phyloP scores from a whole-genome alignment of 192 early-diverging fungal species.

The Linnemannia zychae region DNA sequence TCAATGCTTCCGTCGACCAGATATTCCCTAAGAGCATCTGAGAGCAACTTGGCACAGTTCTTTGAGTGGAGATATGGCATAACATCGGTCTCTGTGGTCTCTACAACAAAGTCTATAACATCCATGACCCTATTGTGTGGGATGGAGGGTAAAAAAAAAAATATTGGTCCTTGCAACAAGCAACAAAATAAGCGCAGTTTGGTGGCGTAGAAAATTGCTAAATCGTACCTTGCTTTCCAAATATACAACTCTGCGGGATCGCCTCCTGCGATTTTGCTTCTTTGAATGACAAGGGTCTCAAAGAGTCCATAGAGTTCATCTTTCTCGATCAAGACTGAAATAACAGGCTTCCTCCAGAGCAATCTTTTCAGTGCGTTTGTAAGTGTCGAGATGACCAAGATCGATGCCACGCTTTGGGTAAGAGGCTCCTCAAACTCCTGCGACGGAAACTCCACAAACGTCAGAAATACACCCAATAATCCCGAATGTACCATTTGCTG shows the following conservation, averaged over 20 bases:
- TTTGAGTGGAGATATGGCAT: constrained; percentile 56
- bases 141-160: background rate
- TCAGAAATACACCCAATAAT: constrained; percentile 21
- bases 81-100: constrained; percentile 41
- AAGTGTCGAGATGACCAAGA: constrained; percentile 43
- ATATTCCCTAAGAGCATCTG: constrained; percentile 47
- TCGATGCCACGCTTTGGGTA: constrained; percentile 45
- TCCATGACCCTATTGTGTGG: constrained; percentile 34
- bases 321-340: constrained; percentile 33
- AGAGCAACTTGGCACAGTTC: constrained; percentile 44
- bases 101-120: constrained; percentile 40
- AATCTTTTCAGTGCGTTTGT: constrained; percentile 50
- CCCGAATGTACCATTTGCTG: constrained; percentile 38
- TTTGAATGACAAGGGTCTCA: constrained; percentile 42
- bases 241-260: constrained; percentile 55
- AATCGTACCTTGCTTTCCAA: constrained; percentile 43
- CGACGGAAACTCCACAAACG: constrained; percentile 36
- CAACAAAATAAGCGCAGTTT: background rate
- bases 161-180: background rate
- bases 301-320: constrained; percentile 48
- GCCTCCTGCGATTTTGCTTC: constrained; percentile 17
- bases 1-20: constrained; percentile 56
- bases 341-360: constrained; percentile 50
- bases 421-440: constrained; percentile 54
- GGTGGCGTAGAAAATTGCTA: background rate